Evolutionary conservation across 2,329 filamentous ascomycete genomes (phyloP).

Genomic region (Colletotrichum spaethianum): DNA sequence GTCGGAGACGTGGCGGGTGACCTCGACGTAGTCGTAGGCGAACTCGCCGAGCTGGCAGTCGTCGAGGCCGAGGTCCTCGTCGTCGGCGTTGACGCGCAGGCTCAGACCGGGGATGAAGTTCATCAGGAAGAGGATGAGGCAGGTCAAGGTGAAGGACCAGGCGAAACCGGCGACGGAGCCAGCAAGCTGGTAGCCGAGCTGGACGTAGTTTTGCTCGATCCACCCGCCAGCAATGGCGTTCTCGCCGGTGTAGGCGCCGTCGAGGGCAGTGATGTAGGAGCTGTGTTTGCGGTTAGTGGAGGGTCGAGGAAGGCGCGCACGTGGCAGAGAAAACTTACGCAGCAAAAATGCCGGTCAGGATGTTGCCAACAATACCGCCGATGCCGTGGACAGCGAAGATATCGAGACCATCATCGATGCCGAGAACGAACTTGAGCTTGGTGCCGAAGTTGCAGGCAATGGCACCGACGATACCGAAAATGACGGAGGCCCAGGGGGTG

Average conservation of each 20-base stretch:
- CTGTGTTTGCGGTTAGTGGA: constrained; percentile 49
- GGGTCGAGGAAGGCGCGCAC: constrained; percentile 24
- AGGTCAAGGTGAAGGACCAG: constrained; percentile 78
- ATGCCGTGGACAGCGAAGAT: constrained; percentile 92
- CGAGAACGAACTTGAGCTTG: constrained; percentile 82
- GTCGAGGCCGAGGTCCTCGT: constrained; percentile 79
- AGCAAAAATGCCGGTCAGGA: constrained; percentile 84
- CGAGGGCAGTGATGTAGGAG: constrained; percentile 80
- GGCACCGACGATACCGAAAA: constrained; percentile 72
- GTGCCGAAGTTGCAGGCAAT: constrained; percentile 87
- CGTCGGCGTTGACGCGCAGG: constrained; percentile 76
- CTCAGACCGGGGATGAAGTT: constrained; percentile 80
- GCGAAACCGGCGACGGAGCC: constrained; percentile 75
- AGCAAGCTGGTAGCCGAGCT: constrained; percentile 80
- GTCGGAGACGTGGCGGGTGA: constrained; percentile 73
- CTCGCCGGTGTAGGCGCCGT: constrained; percentile 67
- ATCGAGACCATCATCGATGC: constrained; percentile 89
- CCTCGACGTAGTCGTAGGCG: constrained; percentile 86
- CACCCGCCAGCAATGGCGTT: constrained; percentile 71
- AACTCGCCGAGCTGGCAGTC: constrained; percentile 86
- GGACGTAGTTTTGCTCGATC: constrained; percentile 79
- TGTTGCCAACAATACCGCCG: constrained; percentile 85
- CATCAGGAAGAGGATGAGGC: constrained; percentile 78
- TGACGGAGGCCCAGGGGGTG: constrained; percentile 73
- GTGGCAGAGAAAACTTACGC: constrained; percentile 62